phyloP scores from a whole-genome alignment of 2,329 filamentous ascomycete species.

The Simplicillium sp. region DNA sequence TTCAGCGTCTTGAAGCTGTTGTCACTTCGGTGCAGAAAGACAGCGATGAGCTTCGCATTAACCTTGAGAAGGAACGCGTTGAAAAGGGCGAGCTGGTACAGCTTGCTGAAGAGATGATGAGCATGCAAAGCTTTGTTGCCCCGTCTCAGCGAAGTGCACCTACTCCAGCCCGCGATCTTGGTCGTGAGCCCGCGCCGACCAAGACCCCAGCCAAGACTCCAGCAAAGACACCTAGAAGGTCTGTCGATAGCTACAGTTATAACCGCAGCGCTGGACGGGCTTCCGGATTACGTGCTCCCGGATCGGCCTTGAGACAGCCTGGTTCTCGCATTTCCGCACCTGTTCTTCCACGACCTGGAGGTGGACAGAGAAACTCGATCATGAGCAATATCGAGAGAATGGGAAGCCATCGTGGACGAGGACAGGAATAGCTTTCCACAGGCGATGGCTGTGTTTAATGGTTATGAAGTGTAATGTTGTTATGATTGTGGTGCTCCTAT shows the following conservation, averaged over 20 bases:
- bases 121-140: conserved; percentile 45
- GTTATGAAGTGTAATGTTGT: no score
- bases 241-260: conserved; percentile 27
- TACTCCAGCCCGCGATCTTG: background rate
- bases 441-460: no score
- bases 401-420: conserved; percentile 52
- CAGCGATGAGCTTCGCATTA: conserved; percentile 52
- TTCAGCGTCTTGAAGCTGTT: conserved; percentile 66
- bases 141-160: conserved; percentile 1
- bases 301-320: conserved; percentile 30
- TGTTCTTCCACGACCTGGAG: conserved; percentile 29
- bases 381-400: conserved; percentile 84
- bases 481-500: no score
- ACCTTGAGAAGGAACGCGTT: conserved; percentile 65
- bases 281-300: conserved; percentile 54
- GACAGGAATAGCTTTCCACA: background rate
- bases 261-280: conserved; percentile 44
- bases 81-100: conserved; percentile 79
- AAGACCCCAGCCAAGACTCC: conserved; percentile 12
- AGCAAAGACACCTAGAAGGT: conserved; percentile 24
- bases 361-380: conserved; percentile 51
- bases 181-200: conserved; percentile 4
- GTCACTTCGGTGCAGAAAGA: conserved; percentile 60
- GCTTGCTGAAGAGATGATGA: conserved; percentile 76
- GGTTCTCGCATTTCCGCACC: conserved; percentile 30